These are phyloP conservation scores for Rhodotorula sp. DNA, from an alignment of 1,284 basidiomycete species.

Conservation along the genomic window DNA sequence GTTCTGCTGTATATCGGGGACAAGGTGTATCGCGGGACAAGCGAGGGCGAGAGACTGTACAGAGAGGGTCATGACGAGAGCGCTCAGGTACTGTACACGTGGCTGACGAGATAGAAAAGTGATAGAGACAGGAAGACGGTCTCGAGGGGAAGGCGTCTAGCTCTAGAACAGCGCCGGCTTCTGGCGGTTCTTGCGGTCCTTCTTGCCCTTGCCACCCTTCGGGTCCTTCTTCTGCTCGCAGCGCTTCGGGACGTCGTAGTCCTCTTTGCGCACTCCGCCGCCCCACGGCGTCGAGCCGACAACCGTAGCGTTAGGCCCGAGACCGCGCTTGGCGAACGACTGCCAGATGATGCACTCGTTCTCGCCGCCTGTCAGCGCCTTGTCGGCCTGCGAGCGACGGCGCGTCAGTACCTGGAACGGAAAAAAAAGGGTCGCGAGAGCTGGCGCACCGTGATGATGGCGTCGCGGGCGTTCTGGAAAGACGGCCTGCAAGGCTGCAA, in stretches of 20 bases:
- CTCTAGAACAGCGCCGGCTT: background rate
- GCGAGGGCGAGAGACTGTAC: background rate
- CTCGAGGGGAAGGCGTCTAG: background rate
- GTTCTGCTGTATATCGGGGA: background rate
- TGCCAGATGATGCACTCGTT: constrained; percentile 88
- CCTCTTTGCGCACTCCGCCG: constrained; percentile 65
- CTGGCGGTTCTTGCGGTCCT: background rate
- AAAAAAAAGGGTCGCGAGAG: too few species aligned
- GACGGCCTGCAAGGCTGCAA: constrained; percentile 78
- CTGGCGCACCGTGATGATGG: constrained; percentile 61
- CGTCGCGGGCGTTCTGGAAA: constrained; percentile 89
- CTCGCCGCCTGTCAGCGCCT: constrained; percentile 83
- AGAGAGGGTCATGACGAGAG: too few species aligned
- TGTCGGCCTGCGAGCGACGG: constrained; percentile 60
- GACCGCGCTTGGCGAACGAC: constrained; percentile 76
- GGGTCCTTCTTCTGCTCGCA: constrained; percentile 16
- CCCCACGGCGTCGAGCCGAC: constrained; percentile 49
- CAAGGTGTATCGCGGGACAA: background rate
- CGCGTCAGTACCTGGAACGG: too few species aligned
- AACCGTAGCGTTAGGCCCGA: constrained; percentile 66
- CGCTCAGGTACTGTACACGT: too few species aligned
- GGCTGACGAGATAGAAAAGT: background rate
- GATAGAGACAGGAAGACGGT: background rate
- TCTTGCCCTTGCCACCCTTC: background rate
- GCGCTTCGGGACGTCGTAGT: constrained; percentile 51